phyloP scores from a whole-genome alignment of 768 basidiomycete genomes.

The Termitomyces sp. region DNA sequence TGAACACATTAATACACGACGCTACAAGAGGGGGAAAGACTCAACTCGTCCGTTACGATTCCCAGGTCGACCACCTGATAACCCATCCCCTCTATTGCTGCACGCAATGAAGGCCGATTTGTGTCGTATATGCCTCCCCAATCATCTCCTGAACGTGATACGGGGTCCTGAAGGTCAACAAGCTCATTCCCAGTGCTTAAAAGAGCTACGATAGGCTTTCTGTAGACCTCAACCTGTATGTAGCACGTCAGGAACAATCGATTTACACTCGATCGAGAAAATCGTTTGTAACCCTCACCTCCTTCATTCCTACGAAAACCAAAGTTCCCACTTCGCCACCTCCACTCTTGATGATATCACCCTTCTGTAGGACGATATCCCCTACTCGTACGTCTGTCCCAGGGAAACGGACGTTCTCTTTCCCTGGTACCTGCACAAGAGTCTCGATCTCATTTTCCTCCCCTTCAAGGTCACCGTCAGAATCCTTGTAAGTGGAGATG shows the following conservation, averaged over 20 bases:
- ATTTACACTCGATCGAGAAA: neutral
- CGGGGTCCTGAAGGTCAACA: constrained; percentile 49
- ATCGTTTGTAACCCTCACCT: constrained; percentile 36
- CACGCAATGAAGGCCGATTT: constrained; percentile 74
- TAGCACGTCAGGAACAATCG: neutral
- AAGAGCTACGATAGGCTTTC: constrained; percentile 72
- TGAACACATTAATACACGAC: neutral
- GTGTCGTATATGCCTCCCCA: constrained; percentile 85
- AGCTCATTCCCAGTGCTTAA: constrained; percentile 88
- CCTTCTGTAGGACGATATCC: constrained; percentile 59
- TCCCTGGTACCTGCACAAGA: constrained; percentile 50
- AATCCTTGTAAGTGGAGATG: constrained; percentile 41
- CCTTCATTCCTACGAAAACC: constrained; percentile 68
- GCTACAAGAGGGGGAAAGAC: constrained; percentile 10
- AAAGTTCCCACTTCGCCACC: constrained; percentile 87
- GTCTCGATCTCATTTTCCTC: constrained; percentile 75
- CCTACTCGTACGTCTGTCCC: constrained; percentile 72
- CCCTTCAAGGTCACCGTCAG: constrained; percentile 28
- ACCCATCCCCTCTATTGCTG: constrained; percentile 65
- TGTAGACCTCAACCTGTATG: constrained; percentile 64
- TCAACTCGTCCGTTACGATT: constrained; percentile 70
- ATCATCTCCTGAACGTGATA: constrained; percentile 23
- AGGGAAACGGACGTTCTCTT: constrained; percentile 69
- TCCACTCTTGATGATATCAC: constrained; percentile 52
- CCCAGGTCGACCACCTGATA: constrained; percentile 79